Evolutionary conservation across 2,329 filamentous ascomycete genomes (phyloP), one percentile per base, ranked within the genome.

Genomic region (Beauveria sp.): DNA sequence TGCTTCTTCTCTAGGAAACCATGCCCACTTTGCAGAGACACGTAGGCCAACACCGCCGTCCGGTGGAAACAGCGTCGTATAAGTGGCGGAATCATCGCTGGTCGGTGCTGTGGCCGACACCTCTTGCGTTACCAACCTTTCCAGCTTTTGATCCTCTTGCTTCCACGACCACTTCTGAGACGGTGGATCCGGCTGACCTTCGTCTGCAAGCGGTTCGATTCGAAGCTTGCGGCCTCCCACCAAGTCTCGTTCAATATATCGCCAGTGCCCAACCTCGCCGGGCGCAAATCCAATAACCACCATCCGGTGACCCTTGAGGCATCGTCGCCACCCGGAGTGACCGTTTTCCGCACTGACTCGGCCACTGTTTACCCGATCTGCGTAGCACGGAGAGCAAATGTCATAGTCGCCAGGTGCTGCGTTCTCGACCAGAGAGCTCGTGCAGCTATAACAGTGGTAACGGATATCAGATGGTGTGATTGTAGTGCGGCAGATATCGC

Each of bases 291-390:
- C 87, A 12, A 96, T 79, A 12, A 96, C 78, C 0, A 87, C 84
- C 91, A 96, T 96, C 38, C 93, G 85, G 70, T 98, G 93, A 5
- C 89, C 89, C 47, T 82, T 80, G 1, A 87, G 80, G 70, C 93
- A 98, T 54, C 92, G 82, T 12, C 92, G 82, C 93, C 93, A 97
- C 3, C 93, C 93, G 12, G 80, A 81, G 5, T 86, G 80, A 0
- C 93, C 92, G 66, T 96, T 92, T 63, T 93, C 88, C 20, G 79
- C 77, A 60, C 84, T 86, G 64, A 97, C 86, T 51, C 84, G 85
- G 9, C 83, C 81, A 0, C 81, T 81, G 2, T 79, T 74, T 1
- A 89, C 82, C 8, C 93, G 79, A 52, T 81, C 82, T 55, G 81
- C 76, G 72, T 97, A 97, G 78, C 93, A 97, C 4, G 81, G 78